Evolutionary conservation across 345 rosid genomes (phyloP).

Genomic region (Citrus unshiu): DNA sequence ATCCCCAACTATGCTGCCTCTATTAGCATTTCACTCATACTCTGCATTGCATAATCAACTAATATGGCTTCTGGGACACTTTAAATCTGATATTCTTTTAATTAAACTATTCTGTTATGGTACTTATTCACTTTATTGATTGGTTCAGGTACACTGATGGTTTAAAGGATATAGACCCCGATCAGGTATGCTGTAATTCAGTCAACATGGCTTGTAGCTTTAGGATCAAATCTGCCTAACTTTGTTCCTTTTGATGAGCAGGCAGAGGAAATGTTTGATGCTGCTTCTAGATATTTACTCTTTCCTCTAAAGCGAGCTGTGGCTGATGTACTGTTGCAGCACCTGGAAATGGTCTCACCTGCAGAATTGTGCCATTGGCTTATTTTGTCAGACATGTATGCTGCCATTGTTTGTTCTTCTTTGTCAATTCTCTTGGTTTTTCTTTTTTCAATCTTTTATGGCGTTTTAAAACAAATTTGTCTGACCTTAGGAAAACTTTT

Average conservation of each 20-base stretch:
- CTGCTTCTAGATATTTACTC: slow-evolving; percentile 87
- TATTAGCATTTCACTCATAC: background rate
- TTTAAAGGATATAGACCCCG: slow-evolving; percentile 71
- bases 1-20: background rate
- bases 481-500: too few relatives aligned
- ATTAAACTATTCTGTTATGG: background rate
- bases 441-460: background rate
- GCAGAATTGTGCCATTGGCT: slow-evolving; percentile 93
- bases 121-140: slow-evolving; percentile 19
- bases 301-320: slow-evolving; percentile 97
- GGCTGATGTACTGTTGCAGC: slow-evolving; percentile 81
- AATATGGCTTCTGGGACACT: slow-evolving; percentile 2
- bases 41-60: slow-evolving; percentile 4
- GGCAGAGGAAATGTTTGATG: slow-evolving; percentile 97
- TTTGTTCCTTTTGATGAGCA: slow-evolving; percentile 26
- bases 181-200: slow-evolving; percentile 55
- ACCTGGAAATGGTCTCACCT: slow-evolving; percentile 75
- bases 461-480: too few relatives aligned
- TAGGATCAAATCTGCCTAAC: slow-evolving; percentile 4
- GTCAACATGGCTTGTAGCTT: slow-evolving; percentile 6
- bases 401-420: slow-evolving; percentile 10
- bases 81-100: background rate
- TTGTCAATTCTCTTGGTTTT: slow-evolving; percentile 4
- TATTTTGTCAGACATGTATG: slow-evolving; percentile 83
- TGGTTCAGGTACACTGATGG: slow-evolving; percentile 92